These are phyloP conservation scores for Lentinus brumalis DNA, from an alignment of 768 basidiomycete species.

Conservation along the genomic window DNA sequence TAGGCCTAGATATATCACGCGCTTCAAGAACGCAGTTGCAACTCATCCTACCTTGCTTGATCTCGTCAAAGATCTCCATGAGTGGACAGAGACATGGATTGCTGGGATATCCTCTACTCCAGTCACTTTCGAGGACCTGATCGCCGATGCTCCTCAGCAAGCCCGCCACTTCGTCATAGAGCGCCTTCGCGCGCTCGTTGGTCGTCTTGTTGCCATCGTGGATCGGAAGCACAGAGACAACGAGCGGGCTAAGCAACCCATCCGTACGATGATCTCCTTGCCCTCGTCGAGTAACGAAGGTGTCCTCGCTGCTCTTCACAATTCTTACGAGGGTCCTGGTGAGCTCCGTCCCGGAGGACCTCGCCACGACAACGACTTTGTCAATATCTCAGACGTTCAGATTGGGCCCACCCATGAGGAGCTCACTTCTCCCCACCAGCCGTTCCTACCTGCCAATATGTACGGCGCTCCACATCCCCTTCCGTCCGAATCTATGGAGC, in stretches of 20 bases:
- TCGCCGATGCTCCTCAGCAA: conserved; percentile 4
- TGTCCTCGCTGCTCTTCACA: conserved; percentile 21
- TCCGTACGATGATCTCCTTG: background rate
- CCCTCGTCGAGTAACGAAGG: conserved; percentile 7
- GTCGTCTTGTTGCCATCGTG: conserved; percentile 25
- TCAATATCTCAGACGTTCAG: conserved; percentile 57
- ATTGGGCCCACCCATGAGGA: conserved; percentile 73
- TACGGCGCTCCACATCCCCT: conserved; percentile 64
- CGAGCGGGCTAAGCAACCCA: background rate
- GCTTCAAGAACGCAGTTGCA: conserved; percentile 31
- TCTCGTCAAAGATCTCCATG: conserved; percentile 24
- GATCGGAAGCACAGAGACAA: conserved; percentile 21
- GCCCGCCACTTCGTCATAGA: conserved; percentile 14
- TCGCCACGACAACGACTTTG: conserved; percentile 69
- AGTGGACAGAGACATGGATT: conserved; percentile 29
- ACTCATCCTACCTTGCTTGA: conserved; percentile 21
- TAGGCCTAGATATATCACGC: conserved; percentile 27
- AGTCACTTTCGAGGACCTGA: conserved; percentile 24
- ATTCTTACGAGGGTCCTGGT: conserved; percentile 22
- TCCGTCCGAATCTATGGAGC: conserved; percentile 58
- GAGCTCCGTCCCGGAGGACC: conserved; percentile 46
- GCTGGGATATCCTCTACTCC: conserved; percentile 18
- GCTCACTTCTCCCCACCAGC: conserved; percentile 47
- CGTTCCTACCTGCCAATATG: conserved; percentile 65
- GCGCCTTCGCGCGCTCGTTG: conserved; percentile 16